Conservation (phyloP, 371 early-diverging fungal genomes). For the Lichtheimia hyalospora region DNA sequence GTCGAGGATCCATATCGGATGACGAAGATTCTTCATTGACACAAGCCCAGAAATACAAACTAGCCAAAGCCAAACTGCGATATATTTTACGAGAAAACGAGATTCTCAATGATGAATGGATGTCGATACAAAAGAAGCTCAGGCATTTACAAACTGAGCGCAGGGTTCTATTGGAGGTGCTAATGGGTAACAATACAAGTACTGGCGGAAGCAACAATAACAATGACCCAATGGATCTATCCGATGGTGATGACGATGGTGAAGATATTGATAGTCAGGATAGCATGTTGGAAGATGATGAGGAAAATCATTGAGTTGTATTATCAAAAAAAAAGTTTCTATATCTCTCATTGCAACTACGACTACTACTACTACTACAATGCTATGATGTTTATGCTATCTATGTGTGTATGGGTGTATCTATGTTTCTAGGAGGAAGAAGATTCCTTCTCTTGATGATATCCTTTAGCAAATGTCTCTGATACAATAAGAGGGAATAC, state of each 20-base stretch:
- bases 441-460: constrained; percentile 18
- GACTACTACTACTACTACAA: neutral
- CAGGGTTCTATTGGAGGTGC: constrained; percentile 50
- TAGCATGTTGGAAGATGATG: constrained; percentile 9
- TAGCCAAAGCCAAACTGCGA: constrained; percentile 55
- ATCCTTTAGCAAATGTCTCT: constrained; percentile 84
- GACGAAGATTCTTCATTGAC: constrained; percentile 8
- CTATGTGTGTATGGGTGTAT: constrained; percentile 19
- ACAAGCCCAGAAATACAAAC: constrained; percentile 35
- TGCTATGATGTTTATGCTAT: neutral
- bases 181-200: constrained; percentile 20
- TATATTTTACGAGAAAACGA: constrained; percentile 61
- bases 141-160: constrained; percentile 52
- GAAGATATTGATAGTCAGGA: constrained; percentile 10
- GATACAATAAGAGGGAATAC: constrained; percentile 96
- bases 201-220: neutral
- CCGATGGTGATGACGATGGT: constrained; percentile 7
- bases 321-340: no score
- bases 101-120: constrained; percentile 53
- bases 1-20: constrained; percentile 6
- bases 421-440: no score
- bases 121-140: constrained; percentile 45
- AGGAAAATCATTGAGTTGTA: neutral
- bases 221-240: neutral
- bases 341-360: no score